These are phyloP conservation scores for Fusarium concolor DNA, from an alignment of 2,329 filamentous ascomycete genomes.

Conservation along the genomic window DNA sequence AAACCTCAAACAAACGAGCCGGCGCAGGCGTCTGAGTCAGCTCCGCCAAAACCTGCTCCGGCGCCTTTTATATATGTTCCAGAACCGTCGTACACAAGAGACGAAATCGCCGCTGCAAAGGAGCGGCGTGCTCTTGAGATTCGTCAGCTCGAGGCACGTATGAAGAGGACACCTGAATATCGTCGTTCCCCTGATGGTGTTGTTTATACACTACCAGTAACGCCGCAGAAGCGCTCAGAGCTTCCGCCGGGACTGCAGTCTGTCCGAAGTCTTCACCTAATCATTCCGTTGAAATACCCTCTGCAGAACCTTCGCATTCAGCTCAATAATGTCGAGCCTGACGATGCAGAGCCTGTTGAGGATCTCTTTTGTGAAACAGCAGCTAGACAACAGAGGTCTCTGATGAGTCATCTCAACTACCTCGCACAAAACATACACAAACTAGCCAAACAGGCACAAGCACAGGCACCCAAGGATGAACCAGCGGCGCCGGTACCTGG, in stretches of 20 bases:
- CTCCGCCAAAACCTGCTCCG: conserved; percentile 31
- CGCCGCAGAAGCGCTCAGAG: conserved; percentile 69
- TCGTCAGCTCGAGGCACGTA: conserved; percentile 79
- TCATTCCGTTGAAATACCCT: conserved; percentile 78
- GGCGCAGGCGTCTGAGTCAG: conserved; percentile 13
- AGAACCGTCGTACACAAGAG: conserved; percentile 64
- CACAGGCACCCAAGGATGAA: conserved; percentile 54
- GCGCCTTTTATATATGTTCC: conserved; percentile 52
- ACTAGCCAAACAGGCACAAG: conserved; percentile 69
- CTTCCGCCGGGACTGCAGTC: conserved; percentile 71
- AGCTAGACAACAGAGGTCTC: conserved; percentile 66
- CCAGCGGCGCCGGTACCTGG: conserved; percentile 20
- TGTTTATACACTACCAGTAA: conserved; percentile 76
- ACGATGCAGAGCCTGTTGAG: conserved; percentile 72
- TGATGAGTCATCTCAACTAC: conserved; percentile 82
- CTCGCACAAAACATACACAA: conserved; percentile 76
- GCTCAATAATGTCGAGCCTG: conserved; percentile 70
- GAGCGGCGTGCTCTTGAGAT: conserved; percentile 73
- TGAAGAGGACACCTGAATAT: conserved; percentile 75
- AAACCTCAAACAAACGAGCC: conserved; percentile 8
- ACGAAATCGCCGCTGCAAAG: conserved; percentile 72
- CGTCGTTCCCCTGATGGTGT: conserved; percentile 76
- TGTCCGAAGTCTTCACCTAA: conserved; percentile 73
- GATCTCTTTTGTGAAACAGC: conserved; percentile 72
- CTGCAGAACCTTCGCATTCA: conserved; percentile 74